Conservation (phyloP, 306 rosid species). For the Prunus fruticosa region DNA sequence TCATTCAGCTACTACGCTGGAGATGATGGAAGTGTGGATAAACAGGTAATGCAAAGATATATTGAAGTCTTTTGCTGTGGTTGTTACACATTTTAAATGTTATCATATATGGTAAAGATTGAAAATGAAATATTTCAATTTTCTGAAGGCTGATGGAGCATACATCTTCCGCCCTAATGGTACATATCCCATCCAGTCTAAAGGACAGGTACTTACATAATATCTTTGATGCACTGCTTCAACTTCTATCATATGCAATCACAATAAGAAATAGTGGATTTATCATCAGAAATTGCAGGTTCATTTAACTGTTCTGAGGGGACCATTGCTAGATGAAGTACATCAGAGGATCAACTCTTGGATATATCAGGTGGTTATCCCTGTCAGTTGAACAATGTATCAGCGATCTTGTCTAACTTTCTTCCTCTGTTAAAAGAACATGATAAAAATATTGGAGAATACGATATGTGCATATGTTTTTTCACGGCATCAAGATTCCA, state of each 20-base stretch:
- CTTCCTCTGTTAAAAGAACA: neutral
- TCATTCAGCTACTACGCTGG: slow-evolving; percentile 38
- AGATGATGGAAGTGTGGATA: slow-evolving; percentile 26
- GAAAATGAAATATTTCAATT: neutral
- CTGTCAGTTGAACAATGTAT: neutral
- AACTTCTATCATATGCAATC: neutral
- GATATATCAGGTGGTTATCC: slow-evolving; percentile 40
- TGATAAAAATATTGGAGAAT: neutral
- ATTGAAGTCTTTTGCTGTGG: neutral
- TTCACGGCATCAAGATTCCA: neutral
- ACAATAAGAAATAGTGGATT: neutral
- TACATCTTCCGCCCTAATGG: slow-evolving; percentile 40
- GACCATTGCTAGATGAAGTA: slow-evolving; percentile 42
- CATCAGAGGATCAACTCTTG: slow-evolving; percentile 41
- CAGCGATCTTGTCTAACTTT: neutral
- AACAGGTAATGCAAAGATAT: slow-evolving; percentile 23
- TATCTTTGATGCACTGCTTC: neutral
- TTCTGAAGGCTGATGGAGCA: slow-evolving; percentile 39
- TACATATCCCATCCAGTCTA: slow-evolving; percentile 22
- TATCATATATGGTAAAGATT: neutral
- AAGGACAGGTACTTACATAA: slow-evolving; percentile 19
- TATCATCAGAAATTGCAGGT: slow-evolving; percentile 23
- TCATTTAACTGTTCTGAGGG: slow-evolving; percentile 33
- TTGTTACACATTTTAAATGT: neutral
- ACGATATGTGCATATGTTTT: neutral